These are phyloP conservation scores for Hypoxylon sp. DNA, from an alignment of 2,329 filamentous ascomycete species.

Conservation along the genomic window DNA sequence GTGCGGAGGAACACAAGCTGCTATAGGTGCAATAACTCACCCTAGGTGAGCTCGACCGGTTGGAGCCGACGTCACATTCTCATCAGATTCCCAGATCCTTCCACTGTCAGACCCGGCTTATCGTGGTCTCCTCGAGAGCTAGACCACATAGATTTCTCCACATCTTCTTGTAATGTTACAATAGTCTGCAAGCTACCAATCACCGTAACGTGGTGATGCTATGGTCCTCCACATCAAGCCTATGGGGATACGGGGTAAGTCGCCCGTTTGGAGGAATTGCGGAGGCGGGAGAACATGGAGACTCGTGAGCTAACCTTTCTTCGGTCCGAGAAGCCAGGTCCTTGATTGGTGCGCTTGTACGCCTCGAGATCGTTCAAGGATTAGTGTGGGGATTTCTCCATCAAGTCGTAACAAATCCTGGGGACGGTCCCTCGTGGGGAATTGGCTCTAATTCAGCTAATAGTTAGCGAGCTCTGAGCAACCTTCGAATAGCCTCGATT, in stretches of 20 bases:
- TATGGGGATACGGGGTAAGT: constrained; percentile 35
- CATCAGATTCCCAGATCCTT: constrained; percentile 36
- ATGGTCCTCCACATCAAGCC: constrained; percentile 34
- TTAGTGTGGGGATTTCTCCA: constrained; percentile 22
- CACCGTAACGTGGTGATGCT: constrained; percentile 14
- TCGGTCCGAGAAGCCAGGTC: constrained; percentile 35
- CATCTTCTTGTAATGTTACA: constrained; percentile 32
- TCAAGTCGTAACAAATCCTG: constrained; percentile 30
- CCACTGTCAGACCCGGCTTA: constrained; percentile 28
- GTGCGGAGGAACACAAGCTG: constrained; percentile 27
- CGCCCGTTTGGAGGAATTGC: constrained; percentile 31
- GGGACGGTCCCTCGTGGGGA: constrained; percentile 30
- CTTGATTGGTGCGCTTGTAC: constrained; percentile 40
- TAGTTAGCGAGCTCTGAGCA: constrained; percentile 26
- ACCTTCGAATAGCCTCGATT: constrained; percentile 10
- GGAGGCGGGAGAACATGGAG: constrained; percentile 27
- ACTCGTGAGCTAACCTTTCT: constrained; percentile 23
- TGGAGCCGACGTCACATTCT: constrained; percentile 40
- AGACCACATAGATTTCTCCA: constrained; percentile 28
- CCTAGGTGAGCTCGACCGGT: constrained; percentile 31
- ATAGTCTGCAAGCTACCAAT: constrained; percentile 35
- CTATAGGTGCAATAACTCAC: constrained; percentile 45
- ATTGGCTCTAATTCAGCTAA: constrained; percentile 7
- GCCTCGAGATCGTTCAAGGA: constrained; percentile 30
- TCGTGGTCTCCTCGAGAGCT: constrained; percentile 14